A percentile compares a stretch with the other conserved stretches of the same genome.
Conservation (phyloP, 192 early-diverging fungal genomes). For the Dimargaris verticillata region DNA sequence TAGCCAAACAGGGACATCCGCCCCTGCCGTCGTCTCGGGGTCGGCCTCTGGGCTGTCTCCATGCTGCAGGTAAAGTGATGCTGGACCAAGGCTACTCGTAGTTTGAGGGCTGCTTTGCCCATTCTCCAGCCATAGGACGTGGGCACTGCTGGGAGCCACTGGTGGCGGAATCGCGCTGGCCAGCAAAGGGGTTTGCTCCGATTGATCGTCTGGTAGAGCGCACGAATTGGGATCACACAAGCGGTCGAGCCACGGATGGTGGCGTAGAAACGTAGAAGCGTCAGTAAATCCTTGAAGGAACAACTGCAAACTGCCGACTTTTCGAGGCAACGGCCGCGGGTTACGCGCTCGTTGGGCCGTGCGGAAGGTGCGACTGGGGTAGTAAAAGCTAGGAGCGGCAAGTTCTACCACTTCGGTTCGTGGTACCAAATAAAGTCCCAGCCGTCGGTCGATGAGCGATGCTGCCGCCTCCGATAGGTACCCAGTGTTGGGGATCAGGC, state of each 20-base stretch:
- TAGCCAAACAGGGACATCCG: neutral
- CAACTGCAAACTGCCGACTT: constrained; percentile 72
- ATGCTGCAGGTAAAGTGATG: too few species aligned
- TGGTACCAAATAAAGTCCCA: constrained; percentile 68
- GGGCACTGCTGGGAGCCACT: neutral
- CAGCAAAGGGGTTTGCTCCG: neutral
- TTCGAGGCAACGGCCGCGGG: constrained; percentile 44
- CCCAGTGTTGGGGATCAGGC: constrained; percentile 76
- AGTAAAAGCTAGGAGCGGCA: constrained; percentile 60
- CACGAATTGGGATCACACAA: neutral
- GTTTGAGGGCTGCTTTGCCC: neutral
- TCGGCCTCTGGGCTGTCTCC: too few species aligned
- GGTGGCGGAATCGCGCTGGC: neutral
- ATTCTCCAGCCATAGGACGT: neutral
- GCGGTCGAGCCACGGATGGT: constrained; percentile 32
- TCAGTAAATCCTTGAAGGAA: constrained; percentile 71
- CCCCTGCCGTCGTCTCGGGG: neutral
- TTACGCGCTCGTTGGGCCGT: constrained; percentile 20
- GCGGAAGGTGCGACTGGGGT: constrained; percentile 41
- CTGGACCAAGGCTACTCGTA: neutral
- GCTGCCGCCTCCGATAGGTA: constrained; percentile 84
- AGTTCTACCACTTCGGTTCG: constrained; percentile 61
- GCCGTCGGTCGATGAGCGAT: constrained; percentile 53
- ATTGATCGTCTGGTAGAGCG: neutral
- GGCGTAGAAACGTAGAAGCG: constrained; percentile 63